Evolutionary conservation across 495 filamentous ascomycete genomes (phyloP).

Genomic region (Entonaema liquescens): DNA sequence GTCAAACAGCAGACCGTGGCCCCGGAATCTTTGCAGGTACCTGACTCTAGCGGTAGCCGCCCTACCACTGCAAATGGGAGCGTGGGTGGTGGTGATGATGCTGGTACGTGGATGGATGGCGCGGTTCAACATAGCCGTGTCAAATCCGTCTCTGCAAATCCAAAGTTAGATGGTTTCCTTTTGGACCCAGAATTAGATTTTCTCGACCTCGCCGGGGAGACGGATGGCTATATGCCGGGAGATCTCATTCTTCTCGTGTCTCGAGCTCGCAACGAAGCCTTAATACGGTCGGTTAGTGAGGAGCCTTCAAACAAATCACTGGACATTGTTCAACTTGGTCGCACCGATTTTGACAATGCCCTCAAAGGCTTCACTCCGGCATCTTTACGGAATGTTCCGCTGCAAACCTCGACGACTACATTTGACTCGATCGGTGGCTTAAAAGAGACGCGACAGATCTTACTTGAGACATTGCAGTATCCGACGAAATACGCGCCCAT

Average conservation of each 20-base stretch:
- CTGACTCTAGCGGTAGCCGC: conserved; percentile 56
- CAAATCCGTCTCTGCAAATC: conserved; percentile 14
- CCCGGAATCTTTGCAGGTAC: conserved; percentile 50
- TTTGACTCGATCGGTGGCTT: conserved; percentile 93
- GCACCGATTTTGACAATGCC: conserved; percentile 80
- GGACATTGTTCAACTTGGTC: conserved; percentile 65
- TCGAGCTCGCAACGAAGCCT: conserved; percentile 87
- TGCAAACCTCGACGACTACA: conserved; percentile 87
- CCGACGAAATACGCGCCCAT: conserved; percentile 98
- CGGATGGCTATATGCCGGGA: conserved; percentile 97
- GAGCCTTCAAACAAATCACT: conserved; percentile 39
- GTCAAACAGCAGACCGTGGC: conserved; percentile 56
- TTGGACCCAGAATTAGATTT: conserved; percentile 83
- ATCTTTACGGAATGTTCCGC: conserved; percentile 89
- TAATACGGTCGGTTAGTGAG: conserved; percentile 75
- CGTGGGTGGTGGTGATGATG: conserved; percentile 54
- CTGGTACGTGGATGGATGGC: conserved; percentile 77
- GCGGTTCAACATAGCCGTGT: conserved; percentile 42
- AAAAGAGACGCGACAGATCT: conserved; percentile 79
- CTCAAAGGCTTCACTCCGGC: conserved; percentile 93
- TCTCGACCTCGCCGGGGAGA: conserved; percentile 88
- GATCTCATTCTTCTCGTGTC: conserved; percentile 87
- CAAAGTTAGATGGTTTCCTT: conserved; percentile 67
- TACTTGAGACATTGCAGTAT: conserved; percentile 95
- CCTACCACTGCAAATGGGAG: conserved; percentile 63